Conservation (phyloP, 2,329 filamentous ascomycete species). For the Aspergillus ochraceus region DNA sequence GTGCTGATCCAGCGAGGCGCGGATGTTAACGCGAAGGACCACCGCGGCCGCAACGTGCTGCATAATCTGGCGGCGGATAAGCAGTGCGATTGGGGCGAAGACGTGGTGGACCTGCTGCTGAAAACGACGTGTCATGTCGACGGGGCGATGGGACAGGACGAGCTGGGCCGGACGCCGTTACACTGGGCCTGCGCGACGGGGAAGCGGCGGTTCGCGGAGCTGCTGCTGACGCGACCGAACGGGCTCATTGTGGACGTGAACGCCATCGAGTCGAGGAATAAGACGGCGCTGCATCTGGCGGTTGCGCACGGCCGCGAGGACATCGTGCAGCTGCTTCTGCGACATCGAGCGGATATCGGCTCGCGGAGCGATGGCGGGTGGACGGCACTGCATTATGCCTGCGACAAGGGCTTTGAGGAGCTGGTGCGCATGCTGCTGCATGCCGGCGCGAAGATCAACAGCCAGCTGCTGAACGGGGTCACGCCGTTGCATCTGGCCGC, state of each 20-base stretch:
- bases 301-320: conserved; percentile 44
- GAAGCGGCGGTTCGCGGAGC: conserved; percentile 51
- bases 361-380: conserved; percentile 52
- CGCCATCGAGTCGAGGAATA: conserved; percentile 42
- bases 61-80: conserved; percentile 49
- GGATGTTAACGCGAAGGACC: conserved; percentile 36
- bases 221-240: conserved; percentile 43
- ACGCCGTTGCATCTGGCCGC: conserved; percentile 43
- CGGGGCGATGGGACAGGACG: conserved; percentile 41
- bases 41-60: conserved; percentile 32
- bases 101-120: conserved; percentile 45
- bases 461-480: conserved; percentile 39
- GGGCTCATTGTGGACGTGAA: conserved; percentile 41
- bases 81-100: conserved; percentile 49
- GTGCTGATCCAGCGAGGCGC: conserved; percentile 38
- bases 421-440: conserved; percentile 48
- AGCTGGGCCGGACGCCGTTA: conserved; percentile 53
- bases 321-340: conserved; percentile 43
- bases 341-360: conserved; percentile 49
- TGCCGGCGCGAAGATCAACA: conserved; percentile 38
- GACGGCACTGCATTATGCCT: conserved; percentile 56
- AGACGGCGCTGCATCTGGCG: conserved; percentile 53
- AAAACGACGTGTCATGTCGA: conserved; percentile 42
- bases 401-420: conserved; percentile 49
- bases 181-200: conserved; percentile 61